phyloP scores from a whole-genome alignment of 345 rosid species.

The Sisymbrium irio region DNA sequence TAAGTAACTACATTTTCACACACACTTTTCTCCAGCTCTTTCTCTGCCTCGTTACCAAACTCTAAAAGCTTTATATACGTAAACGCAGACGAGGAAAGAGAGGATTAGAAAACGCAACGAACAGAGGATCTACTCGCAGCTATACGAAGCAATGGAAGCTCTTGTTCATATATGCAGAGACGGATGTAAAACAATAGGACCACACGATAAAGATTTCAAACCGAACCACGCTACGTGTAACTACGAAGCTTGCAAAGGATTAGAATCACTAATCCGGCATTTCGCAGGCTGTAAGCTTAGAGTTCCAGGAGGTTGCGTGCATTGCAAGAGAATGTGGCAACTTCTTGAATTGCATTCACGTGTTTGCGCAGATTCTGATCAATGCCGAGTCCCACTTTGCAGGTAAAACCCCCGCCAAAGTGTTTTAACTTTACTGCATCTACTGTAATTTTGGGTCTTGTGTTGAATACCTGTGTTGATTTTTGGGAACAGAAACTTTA shows the following conservation, averaged over 20 bases:
- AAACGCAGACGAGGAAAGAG: constrained; percentile 48
- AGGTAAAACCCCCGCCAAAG: constrained; percentile 30
- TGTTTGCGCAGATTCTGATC: constrained; percentile 57
- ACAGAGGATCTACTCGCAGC: constrained; percentile 59
- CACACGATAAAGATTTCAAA: constrained; percentile 65
- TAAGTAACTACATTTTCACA: constrained; percentile 26
- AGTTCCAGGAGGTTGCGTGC: constrained; percentile 76
- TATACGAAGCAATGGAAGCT: constrained; percentile 92
- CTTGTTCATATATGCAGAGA: constrained; percentile 91
- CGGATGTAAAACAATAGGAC: constrained; percentile 87
- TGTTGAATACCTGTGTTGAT: neutral
- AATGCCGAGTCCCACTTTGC: constrained; percentile 88
- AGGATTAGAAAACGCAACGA: constrained; percentile 54
- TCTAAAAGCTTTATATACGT: constrained; percentile 5
- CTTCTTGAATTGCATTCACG: constrained; percentile 80
- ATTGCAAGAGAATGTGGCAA: constrained; percentile 98
- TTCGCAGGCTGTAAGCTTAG: constrained; percentile 73
- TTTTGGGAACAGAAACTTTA: constrained; percentile 52
- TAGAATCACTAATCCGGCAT: constrained; percentile 75
- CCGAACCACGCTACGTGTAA: constrained; percentile 53
- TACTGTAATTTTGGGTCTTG: neutral
- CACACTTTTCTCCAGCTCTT: neutral
- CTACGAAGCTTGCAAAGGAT: constrained; percentile 74
- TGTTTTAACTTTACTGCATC: neutral
- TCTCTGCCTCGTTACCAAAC: neutral